A percentile compares a stretch with the other conserved stretches of the same genome.
These are phyloP conservation scores for Backusella circina DNA, from an alignment of 192 early-diverging fungal species.

Conservation along the genomic window DNA sequence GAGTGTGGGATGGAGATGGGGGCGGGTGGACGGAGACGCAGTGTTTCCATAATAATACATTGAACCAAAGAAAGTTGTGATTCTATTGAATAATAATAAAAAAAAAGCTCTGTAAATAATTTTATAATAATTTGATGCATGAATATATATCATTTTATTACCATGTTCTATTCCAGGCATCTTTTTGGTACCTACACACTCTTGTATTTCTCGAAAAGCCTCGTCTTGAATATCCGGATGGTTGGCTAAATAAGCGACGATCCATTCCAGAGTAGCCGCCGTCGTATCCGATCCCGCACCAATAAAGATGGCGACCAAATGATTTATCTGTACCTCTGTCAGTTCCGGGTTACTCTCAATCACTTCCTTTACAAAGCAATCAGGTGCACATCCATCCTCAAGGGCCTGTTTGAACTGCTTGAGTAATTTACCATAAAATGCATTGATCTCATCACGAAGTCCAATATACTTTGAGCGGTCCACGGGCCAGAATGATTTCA, in stretches of 20 bases:
- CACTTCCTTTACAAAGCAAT: slow-evolving; percentile 36
- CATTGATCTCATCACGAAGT: not conserved
- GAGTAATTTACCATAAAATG: slow-evolving; percentile 26
- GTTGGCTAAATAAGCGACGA: slow-evolving; percentile 28
- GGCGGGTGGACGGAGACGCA: slow-evolving; percentile 26
- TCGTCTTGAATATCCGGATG: slow-evolving; percentile 31
- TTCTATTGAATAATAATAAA: slow-evolving; percentile 14
- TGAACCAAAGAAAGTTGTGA: slow-evolving; percentile 24
- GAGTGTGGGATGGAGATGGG: slow-evolving; percentile 34
- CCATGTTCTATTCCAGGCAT: slow-evolving; percentile 25
- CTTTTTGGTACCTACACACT: slow-evolving; percentile 18
- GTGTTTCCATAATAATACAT: slow-evolving; percentile 35
- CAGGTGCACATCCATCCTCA: not conserved
- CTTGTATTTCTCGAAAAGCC: slow-evolving; percentile 26
- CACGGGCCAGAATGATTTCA: slow-evolving; percentile 19
- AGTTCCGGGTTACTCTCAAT: not conserved
- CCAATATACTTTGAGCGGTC: not conserved
- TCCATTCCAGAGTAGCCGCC: slow-evolving; percentile 31
- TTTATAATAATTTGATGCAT: not conserved
- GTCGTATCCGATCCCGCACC: slow-evolving; percentile 36
- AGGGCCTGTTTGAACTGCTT: slow-evolving; percentile 1
- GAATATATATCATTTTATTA: not conserved
- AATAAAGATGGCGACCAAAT: slow-evolving; percentile 25
- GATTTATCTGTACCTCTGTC: slow-evolving; percentile 13
- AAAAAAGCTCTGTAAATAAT: not conserved